Conservation (phyloP, 2,329 filamentous ascomycete genomes). For the Calonectria pauciramosa region DNA sequence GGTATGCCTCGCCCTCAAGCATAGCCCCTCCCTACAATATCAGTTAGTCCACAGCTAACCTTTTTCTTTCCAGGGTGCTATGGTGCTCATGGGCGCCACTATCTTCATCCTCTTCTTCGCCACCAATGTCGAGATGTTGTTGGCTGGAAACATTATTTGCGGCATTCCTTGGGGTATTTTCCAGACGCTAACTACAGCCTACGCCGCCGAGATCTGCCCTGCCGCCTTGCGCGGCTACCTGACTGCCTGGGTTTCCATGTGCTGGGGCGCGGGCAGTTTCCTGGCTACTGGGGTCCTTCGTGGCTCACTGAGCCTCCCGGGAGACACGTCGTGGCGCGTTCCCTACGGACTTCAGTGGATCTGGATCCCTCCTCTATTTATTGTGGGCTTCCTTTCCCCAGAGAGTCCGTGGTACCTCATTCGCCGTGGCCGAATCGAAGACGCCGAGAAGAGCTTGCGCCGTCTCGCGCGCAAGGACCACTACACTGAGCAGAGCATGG, state of each 20-base stretch:
- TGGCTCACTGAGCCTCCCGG: slow-evolving; percentile 52
- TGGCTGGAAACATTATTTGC: slow-evolving; percentile 60
- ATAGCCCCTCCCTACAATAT: too few relatives aligned
- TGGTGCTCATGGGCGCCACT: slow-evolving; percentile 55
- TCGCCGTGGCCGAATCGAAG: slow-evolving; percentile 54
- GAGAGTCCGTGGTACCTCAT: slow-evolving; percentile 65
- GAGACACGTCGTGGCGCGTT: slow-evolving; percentile 60
- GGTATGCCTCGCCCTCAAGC: slow-evolving; percentile 50
- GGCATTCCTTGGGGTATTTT: slow-evolving; percentile 63
- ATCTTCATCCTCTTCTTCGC: slow-evolving; percentile 65
- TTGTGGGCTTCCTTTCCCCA: slow-evolving; percentile 58
- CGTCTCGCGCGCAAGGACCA: slow-evolving; percentile 53
- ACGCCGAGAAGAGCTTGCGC: slow-evolving; percentile 54
- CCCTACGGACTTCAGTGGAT: slow-evolving; percentile 64
- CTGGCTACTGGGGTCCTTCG: slow-evolving; percentile 58
- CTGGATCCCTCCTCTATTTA: slow-evolving; percentile 59
- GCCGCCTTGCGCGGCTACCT: slow-evolving; percentile 61
- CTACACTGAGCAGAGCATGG: slow-evolving; percentile 55
- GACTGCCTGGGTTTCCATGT: slow-evolving; percentile 62
- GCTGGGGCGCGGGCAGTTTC: slow-evolving; percentile 64
- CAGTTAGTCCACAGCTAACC: neutral
- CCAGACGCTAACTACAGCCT: slow-evolving; percentile 61
- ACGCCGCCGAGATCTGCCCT: slow-evolving; percentile 62
- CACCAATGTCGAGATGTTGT: slow-evolving; percentile 53
- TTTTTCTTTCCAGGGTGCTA: slow-evolving; percentile 39